These are phyloP conservation scores for Flaveria bidentis DNA, from an alignment of 129 eudicot species.

Conservation along the genomic window DNA sequence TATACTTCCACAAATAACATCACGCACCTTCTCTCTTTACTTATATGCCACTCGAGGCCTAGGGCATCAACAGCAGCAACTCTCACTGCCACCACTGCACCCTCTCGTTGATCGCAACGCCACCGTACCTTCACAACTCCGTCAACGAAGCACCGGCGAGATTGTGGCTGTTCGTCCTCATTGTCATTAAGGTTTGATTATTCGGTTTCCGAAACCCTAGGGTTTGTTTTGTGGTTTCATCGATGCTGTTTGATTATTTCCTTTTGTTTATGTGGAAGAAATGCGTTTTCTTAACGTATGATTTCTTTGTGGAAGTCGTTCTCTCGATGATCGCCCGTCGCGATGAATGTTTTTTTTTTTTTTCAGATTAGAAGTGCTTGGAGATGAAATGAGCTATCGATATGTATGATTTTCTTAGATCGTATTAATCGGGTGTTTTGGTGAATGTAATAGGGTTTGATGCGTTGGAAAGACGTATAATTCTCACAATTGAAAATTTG, in stretches of 20 bases:
- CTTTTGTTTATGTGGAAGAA: too few species aligned
- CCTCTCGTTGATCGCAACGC: constrained; percentile 16
- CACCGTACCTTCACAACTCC: constrained; percentile 7
- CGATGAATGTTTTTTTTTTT: not conserved
- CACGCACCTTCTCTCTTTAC: constrained; percentile 6
- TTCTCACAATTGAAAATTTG: not conserved
- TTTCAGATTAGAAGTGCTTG: not conserved
- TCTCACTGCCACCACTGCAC: constrained; percentile 28
- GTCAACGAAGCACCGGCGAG: not conserved
- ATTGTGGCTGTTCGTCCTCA: constrained; percentile 9
- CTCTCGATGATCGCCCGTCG: constrained; percentile 16
- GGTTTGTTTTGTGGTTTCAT: not conserved
- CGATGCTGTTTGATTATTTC: too few species aligned
- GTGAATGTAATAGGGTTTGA: constrained; percentile 2
- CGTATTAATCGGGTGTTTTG: not conserved
- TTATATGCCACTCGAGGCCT: constrained; percentile 5
- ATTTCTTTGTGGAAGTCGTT: not conserved
- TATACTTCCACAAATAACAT: not conserved
- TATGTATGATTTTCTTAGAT: not conserved
- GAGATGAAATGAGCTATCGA: not conserved
- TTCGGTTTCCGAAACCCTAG: constrained; percentile 23
- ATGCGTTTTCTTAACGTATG: too few species aligned
- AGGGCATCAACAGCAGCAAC: constrained; percentile 30
- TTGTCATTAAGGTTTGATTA: constrained; percentile 27
- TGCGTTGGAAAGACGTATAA: not conserved